Evolutionary conservation across 2,329 filamentous ascomycete genomes (phyloP).

Genomic region (Alternaria incomplexa): DNA sequence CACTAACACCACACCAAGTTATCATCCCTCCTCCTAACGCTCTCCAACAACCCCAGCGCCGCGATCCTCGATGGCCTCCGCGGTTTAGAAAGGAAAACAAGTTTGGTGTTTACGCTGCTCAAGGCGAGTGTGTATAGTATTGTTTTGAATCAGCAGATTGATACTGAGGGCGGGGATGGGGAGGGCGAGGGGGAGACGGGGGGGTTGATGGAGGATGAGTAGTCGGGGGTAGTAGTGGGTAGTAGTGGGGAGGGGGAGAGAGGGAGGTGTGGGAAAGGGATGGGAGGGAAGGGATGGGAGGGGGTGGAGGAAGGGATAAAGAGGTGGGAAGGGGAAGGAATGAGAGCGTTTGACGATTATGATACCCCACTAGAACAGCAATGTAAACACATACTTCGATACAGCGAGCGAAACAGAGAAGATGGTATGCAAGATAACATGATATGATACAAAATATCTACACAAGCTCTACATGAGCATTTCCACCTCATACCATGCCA

Average conservation of each 20-base stretch:
- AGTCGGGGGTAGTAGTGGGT: neutral
- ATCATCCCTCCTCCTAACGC: conserved; percentile 67
- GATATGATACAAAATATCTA: conserved; percentile 4
- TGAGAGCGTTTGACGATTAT: neutral
- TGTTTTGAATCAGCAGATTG: conserved; percentile 88
- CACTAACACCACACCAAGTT: conserved; percentile 47
- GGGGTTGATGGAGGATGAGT: neutral
- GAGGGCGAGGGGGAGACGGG: neutral
- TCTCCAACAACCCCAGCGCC: conserved; percentile 68
- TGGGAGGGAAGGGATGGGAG: too few relatives aligned
- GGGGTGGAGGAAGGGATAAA: too few relatives aligned
- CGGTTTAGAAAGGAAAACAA: conserved; percentile 91
- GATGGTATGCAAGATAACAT: neutral
- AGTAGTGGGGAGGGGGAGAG: too few relatives aligned
- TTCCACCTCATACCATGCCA: neutral
- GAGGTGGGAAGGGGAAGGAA: conserved; percentile 13
- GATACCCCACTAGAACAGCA: conserved; percentile 1
- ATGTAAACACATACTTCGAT: neutral
- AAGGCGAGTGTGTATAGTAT: conserved; percentile 99
- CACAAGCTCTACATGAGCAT: neutral
- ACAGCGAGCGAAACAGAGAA: neutral
- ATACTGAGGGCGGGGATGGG: conserved; percentile 16
- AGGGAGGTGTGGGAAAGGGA: too few relatives aligned
- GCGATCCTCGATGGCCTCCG: conserved; percentile 86
- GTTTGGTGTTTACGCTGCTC: conserved; percentile 90